Conservation (phyloP, 345 rosid species). For the Citrus hindsii region DNA sequence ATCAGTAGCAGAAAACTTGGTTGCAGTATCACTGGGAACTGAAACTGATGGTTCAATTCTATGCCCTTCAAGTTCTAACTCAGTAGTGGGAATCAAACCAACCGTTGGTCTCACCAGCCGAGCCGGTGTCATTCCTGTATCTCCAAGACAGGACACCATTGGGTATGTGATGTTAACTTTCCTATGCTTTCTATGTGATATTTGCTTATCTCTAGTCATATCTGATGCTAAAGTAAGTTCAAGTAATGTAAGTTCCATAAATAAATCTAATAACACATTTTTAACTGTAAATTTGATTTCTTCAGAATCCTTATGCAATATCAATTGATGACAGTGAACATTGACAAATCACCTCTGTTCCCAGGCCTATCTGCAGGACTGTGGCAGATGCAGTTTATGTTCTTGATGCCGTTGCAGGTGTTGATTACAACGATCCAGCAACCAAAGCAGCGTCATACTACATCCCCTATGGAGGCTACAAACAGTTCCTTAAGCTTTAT, state of each 20-base stretch:
- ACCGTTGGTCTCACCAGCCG: slow-evolving; percentile 52
- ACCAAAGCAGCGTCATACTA: slow-evolving; percentile 34
- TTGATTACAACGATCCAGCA: slow-evolving; percentile 19
- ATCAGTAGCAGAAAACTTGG: slow-evolving; percentile 31
- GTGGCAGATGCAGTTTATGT: slow-evolving; percentile 57
- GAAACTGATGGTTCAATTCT: slow-evolving; percentile 24
- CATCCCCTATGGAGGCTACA: slow-evolving; percentile 57
- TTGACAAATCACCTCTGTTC: background rate
- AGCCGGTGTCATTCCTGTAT: slow-evolving; percentile 62
- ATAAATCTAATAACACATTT: background rate
- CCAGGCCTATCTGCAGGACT: slow-evolving; percentile 59
- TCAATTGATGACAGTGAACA: background rate
- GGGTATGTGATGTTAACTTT: slow-evolving; percentile 32
- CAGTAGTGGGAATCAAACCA: slow-evolving; percentile 29
- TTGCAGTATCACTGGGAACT: slow-evolving; percentile 20
- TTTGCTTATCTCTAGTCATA: no score
- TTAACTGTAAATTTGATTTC: background rate
- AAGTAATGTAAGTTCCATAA: background rate
- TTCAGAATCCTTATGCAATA: background rate
- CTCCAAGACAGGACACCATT: slow-evolving; percentile 55
- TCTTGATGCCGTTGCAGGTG: slow-evolving; percentile 58
- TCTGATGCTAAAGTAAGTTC: background rate
- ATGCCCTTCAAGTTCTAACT: slow-evolving; percentile 21
- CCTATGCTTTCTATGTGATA: background rate
- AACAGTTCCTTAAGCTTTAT: slow-evolving; percentile 36